Evolutionary conservation across 2,329 filamentous ascomycete species (phyloP), one percentile per base, ranked within the genome.

Genomic region (Xylariaceae sp.): DNA sequence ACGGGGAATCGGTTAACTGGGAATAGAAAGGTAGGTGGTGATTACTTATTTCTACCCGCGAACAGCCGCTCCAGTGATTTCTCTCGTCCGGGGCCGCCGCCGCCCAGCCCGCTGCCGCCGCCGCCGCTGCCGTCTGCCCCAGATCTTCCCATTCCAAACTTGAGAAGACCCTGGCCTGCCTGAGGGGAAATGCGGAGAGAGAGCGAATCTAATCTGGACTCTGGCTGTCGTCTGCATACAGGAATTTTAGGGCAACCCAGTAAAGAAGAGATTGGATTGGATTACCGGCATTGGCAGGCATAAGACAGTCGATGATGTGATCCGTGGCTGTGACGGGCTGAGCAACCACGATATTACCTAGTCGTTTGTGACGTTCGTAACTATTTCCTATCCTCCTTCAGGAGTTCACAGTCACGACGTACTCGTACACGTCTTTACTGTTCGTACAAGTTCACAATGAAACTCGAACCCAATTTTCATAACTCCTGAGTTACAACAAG

Each of bases 131-230:
- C 41, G 11, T 45, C 44, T 53, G 52, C 47, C 57, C 49, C 54
- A 48, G 60, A 54, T 45, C 41, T 45, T 17, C 34, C 35, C 11
- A 56, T n/a, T 35, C 50, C 11, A 53, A 23, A n/a, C 17, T 7
- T 10, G 11, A 47, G 15, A 51, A 34, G 44, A 51, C 50, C 53
- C 58, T 48, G 45, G n/a, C 47, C 10, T 51, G 23, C 44, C 41
- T 2, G 50, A 58, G 55, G 54, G 51, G 51, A 51, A 60, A 44
- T 54, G 58, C 55, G 61, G 61, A 62, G 58, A 57, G 18, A 41
- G 37, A 41, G 37, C 9, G 37, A 37, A 41, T 37, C 39, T 30
- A 41, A 30, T 30, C 23, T 30, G 23, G 23, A 30, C 23, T 30
- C 5, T 30, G 23, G 23, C 23, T 30, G 23, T 30, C 23, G 23